Conservation (phyloP, 108 stramenopile species). For the Thalassiosira profunda region DNA sequence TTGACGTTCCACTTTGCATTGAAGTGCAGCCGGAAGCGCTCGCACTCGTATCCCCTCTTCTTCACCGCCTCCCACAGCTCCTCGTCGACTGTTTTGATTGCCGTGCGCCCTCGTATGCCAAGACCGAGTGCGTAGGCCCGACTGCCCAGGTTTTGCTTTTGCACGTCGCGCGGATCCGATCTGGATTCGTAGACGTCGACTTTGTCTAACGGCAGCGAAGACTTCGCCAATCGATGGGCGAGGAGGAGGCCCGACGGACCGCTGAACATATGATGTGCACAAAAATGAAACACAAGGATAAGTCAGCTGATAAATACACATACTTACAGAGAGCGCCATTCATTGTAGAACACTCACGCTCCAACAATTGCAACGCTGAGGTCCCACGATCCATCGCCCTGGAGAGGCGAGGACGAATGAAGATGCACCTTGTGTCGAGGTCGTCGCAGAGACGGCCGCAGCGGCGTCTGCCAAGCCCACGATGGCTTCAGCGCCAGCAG, state of each 20-base stretch:
- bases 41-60: constrained; percentile 59
- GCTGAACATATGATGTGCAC: background rate
- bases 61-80: constrained; percentile 62
- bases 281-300: background rate
- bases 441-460: no score
- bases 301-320: background rate
- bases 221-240: constrained; percentile 55
- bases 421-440: no score
- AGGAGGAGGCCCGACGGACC: constrained; percentile 79
- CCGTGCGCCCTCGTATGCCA: constrained; percentile 65
- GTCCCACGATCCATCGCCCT: background rate
- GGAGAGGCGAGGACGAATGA: no score
- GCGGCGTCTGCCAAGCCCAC: no score
- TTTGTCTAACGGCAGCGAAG: constrained; percentile 11
- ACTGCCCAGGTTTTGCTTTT: constrained; percentile 9
- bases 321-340: background rate
- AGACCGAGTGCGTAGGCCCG: constrained; percentile 79
- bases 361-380: constrained; percentile 18
- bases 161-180: constrained; percentile 53
- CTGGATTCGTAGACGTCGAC: constrained; percentile 69
- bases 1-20: constrained; percentile 34
- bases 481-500: no score
- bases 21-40: constrained; percentile 70
- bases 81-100: constrained; percentile 62
- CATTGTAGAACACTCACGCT: constrained; percentile 1